Base-by-base conservation (phyloP, 2,329 filamentous ascomycete genomes). In the Verticillium isaacii region DNA sequence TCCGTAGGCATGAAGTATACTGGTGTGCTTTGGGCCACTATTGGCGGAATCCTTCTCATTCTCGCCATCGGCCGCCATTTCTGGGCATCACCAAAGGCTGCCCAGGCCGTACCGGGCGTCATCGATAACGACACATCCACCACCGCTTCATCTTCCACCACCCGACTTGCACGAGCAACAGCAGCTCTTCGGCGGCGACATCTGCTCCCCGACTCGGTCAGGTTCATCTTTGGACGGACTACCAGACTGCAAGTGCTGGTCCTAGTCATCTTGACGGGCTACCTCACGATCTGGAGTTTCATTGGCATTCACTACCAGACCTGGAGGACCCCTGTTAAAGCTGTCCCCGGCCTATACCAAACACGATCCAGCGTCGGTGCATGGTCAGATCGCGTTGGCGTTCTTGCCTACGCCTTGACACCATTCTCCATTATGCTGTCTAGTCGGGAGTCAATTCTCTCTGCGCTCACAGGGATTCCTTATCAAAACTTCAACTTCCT, bases 401-500 rank as follows among this genome's bases (percentile, higher is more conserved):
- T 87, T 2, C 73, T 93, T 0, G 89, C 90, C 1, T 93, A 90
- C 67, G 90, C 89, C 0, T 79, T 93, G 11, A 92, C 89, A 0
- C 90, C 90, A 0, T 78, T 93, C 0, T 87, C 87, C 0, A 75
- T 93, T 32, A 74, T 90, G 57, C 79, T 93, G 14, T 81, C 84
- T 17, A 87, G 80, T 61, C 82, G 90, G 39, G 90, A 93, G 70
- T 90, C 87, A 0, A 77, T 92, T 1, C 80, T 93, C 4, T 89
- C 86, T 0, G 71, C 90, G 14, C 72, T 91, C 58, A 93, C 89
- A 0, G 90, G 90, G 1, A 79, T 93, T 0, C 89, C 90, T 0
- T 91, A 92, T 68, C 89, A 92, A 66, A 85, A 83, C 68, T 92
- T 93, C 80, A 88, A 89, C 73, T 93, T 93, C 69, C 77, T 93